Evolutionary conservation across 345 rosid species (phyloP), one percentile per base, ranked within the genome.

Genomic region (Aquilaria sinensis): DNA sequence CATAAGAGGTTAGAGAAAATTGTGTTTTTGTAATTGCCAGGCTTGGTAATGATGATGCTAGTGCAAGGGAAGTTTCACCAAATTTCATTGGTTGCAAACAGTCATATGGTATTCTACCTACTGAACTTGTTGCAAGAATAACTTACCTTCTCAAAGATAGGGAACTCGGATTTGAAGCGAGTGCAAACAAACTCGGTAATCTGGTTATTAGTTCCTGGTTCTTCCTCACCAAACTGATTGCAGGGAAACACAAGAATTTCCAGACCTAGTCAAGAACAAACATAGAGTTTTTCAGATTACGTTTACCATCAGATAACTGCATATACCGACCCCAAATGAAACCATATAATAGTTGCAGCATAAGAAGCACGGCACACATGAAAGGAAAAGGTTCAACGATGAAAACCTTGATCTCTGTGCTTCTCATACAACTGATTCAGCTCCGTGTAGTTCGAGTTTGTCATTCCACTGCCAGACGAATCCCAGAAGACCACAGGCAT

Each of bases 241-340:
- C 96, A 89, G 9, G 98, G 97, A 70, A 89, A 92, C 57, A 93
- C 96, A 68, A 85, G 61, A 71, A 92, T 85, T 79, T 89, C 93
- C 10, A 92, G 66, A 56, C 98, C 96, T 89, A 79, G 29, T 65
- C 60, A 37, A 51, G 52, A 54, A 57, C 47, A 71, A 51, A 61
- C 10, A 33, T 37, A 57, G 31, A 34, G 2, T 57, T 34, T 1
- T 37, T 37, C 7, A 37, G 43, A 37, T 37, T 9, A 37, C 7
- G 43, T 4, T 37, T 4, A 37, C 43, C 8, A 5, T 37, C 23
- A 23, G 43, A 37, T 2, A 37, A 37, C 43, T 9, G 7, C 43
- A 5, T 9, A 37, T 37, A 37, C 8, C 43, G 1, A 37, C 2
- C 43, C 43, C 43, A 37, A 5, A 9, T 37, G 43, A 37, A 37